phyloP scores from a whole-genome alignment of 192 early-diverging fungal genomes.

The Backusella luteola region DNA sequence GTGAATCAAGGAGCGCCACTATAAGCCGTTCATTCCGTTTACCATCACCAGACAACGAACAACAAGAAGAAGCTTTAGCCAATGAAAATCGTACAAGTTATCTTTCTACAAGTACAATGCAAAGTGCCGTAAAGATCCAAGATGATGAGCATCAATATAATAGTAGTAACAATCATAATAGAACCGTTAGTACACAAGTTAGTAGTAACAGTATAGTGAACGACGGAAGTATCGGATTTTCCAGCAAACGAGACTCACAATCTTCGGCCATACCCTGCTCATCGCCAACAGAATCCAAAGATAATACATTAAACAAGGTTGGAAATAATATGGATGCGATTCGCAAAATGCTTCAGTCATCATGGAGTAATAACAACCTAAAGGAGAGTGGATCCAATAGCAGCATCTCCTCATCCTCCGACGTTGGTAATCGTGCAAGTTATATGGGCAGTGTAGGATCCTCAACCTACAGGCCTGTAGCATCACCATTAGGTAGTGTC shows the following conservation, averaged over 20 bases:
- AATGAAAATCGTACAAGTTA: background rate
- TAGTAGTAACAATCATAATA: background rate
- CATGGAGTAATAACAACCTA: conserved; percentile 21
- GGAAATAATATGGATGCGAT: conserved; percentile 21
- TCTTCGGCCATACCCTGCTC: background rate
- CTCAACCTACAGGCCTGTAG: background rate
- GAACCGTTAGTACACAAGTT: background rate
- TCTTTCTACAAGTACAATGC: background rate
- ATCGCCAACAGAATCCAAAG: background rate
- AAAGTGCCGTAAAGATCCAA: background rate
- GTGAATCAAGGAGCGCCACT: conserved; percentile 9
- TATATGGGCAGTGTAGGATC: conserved; percentile 5
- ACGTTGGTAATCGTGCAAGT: background rate
- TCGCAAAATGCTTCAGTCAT: conserved; percentile 27
- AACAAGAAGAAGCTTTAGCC: background rate
- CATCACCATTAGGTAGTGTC: conserved; percentile 15
- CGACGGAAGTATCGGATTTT: background rate
- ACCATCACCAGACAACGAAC: background rate
- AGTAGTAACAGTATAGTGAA: background rate
- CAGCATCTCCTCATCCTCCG: conserved; percentile 13
- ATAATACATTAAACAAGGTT: background rate
- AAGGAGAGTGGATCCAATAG: conserved; percentile 19
- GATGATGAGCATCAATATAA: background rate
- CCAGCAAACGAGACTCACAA: background rate
- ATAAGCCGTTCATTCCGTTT: conserved; percentile 3